Base-by-base conservation (phyloP, 768 basidiomycete genomes). In the Suillus alpinus region DNA sequence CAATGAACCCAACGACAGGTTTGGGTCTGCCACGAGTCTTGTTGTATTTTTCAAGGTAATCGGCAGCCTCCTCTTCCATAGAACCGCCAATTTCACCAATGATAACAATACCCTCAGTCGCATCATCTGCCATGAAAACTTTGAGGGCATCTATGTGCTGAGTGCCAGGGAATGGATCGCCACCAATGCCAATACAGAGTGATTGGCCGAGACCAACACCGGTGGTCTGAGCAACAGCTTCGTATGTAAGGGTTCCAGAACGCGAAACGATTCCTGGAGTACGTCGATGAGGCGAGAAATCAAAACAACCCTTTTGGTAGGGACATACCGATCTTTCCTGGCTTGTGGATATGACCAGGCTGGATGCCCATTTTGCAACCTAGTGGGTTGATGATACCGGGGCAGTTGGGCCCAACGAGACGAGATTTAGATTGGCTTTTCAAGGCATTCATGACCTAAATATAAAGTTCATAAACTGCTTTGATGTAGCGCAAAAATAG, bases 331-430 rank as follows among this genome's bases (percentile, higher is more conserved):
- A 99, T 96, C 67, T 92, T 94, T 58, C 97, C 97, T 59, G 96
- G 95, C 67, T 76, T 93, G 80, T 98, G 97, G 68, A 99, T 98
- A 73, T 97, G 94, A 31, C 95, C 97, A 13, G 97, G 97, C 70
- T 93, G 91, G 71, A 99, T 99, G 61, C 97, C 97, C 87, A 99
- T 98, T 82, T 98, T 98, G 82, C 97, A 99, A 23, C 96, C 96
- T 43, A 90, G 81, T 18, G 96, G 95, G 71, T 96, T 95, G 71
- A 98, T 98, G 69, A 99, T 88, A 72, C 97, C 97, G 2, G 97
- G 97, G 77, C 97, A 99, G 77, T 99, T 99, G 43, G 97, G 97
- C 20, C 97, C 97, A 55, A 99, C 93, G 67, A 99, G 89, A 68
- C 97, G 89, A 62, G 94, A 95, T 68, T 90, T 93, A 57, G 88